Evolutionary conservation across 176 grass and related monocot species (phyloP).

Genomic region (Triticum monococcum): DNA sequence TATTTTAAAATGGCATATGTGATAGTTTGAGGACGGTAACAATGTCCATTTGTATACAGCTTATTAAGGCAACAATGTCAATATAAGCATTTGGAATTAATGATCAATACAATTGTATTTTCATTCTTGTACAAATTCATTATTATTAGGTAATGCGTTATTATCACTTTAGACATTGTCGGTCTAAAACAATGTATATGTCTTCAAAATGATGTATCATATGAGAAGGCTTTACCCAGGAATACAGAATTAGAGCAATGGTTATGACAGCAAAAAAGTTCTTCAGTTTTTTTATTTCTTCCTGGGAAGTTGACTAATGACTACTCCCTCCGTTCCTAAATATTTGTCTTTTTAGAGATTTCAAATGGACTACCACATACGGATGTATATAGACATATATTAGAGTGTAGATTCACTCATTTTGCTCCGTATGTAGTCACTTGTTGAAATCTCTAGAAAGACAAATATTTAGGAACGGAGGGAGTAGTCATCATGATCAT

Average conservation of each 20-base stretch:
- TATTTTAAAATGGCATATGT: background rate
- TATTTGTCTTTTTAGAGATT: too few species aligned
- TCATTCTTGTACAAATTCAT: background rate
- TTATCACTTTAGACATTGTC: background rate
- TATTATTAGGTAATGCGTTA: background rate
- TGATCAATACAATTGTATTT: background rate
- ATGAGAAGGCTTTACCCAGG: background rate
- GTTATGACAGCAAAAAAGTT: background rate
- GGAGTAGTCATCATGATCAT: background rate
- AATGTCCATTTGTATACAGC: background rate
- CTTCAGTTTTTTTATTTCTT: background rate
- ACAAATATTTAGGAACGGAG: too few species aligned
- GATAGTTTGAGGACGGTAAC: background rate
- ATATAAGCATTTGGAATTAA: background rate
- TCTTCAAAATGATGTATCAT: background rate
- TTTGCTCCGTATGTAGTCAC: too few species aligned
- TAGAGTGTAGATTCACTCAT: too few species aligned
- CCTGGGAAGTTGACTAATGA: background rate
- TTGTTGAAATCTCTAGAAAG: too few species aligned
- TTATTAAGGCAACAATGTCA: background rate
- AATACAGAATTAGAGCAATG: background rate
- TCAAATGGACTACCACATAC: too few species aligned
- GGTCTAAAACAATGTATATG: background rate
- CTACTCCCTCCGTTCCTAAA: background rate
- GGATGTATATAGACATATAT: too few species aligned